A percentile compares a stretch with the other conserved stretches of the same genome.
These are phyloP conservation scores for Bacidia gigantensis DNA, from an alignment of 495 filamentous ascomycete genomes.

Conservation along the genomic window DNA sequence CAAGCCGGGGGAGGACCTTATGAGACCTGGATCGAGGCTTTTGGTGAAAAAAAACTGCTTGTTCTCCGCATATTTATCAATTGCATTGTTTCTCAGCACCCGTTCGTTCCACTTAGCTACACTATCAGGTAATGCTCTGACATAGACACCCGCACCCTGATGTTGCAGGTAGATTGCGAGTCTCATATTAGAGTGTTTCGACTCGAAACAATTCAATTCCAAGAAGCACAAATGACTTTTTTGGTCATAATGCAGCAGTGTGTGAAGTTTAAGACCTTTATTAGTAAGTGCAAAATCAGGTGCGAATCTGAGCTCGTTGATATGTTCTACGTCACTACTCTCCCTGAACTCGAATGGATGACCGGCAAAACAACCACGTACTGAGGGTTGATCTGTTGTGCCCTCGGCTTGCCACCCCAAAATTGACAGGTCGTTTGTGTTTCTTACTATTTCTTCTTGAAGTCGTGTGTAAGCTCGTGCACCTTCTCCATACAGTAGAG, in stretches of 20 bases:
- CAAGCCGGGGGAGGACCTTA: background rate
- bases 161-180: background rate
- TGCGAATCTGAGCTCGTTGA: background rate
- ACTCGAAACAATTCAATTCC: background rate
- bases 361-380: background rate
- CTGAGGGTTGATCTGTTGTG: background rate
- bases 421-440: slow-evolving; percentile 16
- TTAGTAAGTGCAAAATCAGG: background rate
- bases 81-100: too few species aligned
- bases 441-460: slow-evolving; percentile 18
- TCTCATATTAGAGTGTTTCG: background rate
- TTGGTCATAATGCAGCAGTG: too few species aligned
- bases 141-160: background rate
- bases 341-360: background rate
- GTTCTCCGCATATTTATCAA: background rate
- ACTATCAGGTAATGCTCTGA: background rate
- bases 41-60: background rate
- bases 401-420: slow-evolving; percentile 11
- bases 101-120: background rate
- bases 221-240: background rate
- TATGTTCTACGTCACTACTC: background rate
- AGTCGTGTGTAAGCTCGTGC: slow-evolving; percentile 17
- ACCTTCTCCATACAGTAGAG: slow-evolving; percentile 21
- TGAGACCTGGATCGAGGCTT: background rate
- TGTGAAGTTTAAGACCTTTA: background rate